Evolutionary conservation across 2,329 filamentous ascomycete species (phyloP), one percentile per base, ranked within the genome.

Genomic region (Epichloe typhina): DNA sequence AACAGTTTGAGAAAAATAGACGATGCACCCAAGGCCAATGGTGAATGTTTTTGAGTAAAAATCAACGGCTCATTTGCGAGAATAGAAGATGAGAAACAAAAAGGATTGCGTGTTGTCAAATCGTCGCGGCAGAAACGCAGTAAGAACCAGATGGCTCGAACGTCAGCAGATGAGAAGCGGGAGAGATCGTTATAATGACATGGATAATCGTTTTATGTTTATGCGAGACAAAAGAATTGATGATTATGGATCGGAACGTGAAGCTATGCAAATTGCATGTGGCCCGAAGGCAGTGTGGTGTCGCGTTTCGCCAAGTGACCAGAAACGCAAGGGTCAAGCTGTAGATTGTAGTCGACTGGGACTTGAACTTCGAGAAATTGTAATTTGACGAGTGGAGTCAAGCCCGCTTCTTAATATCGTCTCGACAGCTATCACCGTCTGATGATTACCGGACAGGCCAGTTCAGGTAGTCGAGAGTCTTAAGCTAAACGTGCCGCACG

Each of bases 111-210:
- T 57, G 61, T 59, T 62, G 59, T 64, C 53, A 59, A 63, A 59
- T 55, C 50, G 62, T 65, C 60, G 63, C 63, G 55, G 61, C 51
- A 57, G 54, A 50, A 55, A 61, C 56, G 54, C 58, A 56, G 53
- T 50, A 56, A 51, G 62, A 64, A 61, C 61, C 58, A 52, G 56
- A 55, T 46, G 61, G 62, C 61, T 61, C 57, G 54, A 54, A 56
- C 60, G 23, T 51, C 60, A 55, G 52, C 59, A 59, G 54, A 61
- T 62, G 59, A 56, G 57, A 66, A 63, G 57, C 59, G 58, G 61
- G 55, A 58, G 60, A 50, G 61, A 62, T 68, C 69, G 69, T 72
- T 72, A 72, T 66, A 57, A 64, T 62, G 63, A 71, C 69, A 72
- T 72, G 62, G 63, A 64, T 37, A 58, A 60, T 64, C 61, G 62